Conservation (phyloP, 257 asterid genomes). For the Solanum clarkiae region DNA sequence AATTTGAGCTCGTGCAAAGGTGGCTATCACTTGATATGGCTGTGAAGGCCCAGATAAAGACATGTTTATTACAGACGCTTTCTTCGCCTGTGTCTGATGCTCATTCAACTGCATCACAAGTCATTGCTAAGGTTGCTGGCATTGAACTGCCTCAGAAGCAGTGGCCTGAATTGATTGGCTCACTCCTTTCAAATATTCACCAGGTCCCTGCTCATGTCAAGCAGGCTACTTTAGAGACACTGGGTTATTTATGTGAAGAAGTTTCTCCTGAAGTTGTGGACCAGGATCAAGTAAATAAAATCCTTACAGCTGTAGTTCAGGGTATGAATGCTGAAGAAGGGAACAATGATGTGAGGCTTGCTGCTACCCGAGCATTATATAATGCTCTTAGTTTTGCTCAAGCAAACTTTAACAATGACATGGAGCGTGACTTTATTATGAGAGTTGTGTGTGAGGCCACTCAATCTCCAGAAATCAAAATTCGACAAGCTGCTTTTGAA, state of each 20-base stretch:
- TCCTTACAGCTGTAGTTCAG: conserved; percentile 78
- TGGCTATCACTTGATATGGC: conserved; percentile 63
- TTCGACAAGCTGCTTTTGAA: conserved; percentile 78
- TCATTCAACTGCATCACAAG: conserved; percentile 78
- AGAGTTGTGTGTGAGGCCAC: conserved; percentile 85
- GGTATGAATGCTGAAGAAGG: conserved; percentile 71
- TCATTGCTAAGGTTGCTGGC: conserved; percentile 74
- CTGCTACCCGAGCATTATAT: conserved; percentile 65
- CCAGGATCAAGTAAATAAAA: conserved; percentile 77
- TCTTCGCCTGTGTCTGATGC: conserved; percentile 52
- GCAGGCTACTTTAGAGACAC: conserved; percentile 74
- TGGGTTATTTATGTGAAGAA: conserved; percentile 80
- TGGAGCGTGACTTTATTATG: conserved; percentile 80
- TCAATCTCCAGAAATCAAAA: conserved; percentile 60
- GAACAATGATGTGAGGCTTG: conserved; percentile 59
- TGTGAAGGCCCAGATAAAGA: conserved; percentile 58
- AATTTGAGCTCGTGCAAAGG: conserved; percentile 58
- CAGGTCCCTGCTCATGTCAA: conserved; percentile 68
- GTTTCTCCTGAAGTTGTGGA: conserved; percentile 66
- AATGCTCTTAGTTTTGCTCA: conserved; percentile 81
- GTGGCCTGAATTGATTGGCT: conserved; percentile 79
- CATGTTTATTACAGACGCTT: conserved; percentile 66
- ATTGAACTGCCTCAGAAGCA: conserved; percentile 79
- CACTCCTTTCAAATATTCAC: conserved; percentile 59
- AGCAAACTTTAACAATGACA: conserved; percentile 69